A percentile compares a stretch with the other conserved stretches of the same genome.
Evolutionary conservation across 2,329 filamentous ascomycete genomes (phyloP).

Genomic region (Neophaeococcomyces mojaviensis): DNA sequence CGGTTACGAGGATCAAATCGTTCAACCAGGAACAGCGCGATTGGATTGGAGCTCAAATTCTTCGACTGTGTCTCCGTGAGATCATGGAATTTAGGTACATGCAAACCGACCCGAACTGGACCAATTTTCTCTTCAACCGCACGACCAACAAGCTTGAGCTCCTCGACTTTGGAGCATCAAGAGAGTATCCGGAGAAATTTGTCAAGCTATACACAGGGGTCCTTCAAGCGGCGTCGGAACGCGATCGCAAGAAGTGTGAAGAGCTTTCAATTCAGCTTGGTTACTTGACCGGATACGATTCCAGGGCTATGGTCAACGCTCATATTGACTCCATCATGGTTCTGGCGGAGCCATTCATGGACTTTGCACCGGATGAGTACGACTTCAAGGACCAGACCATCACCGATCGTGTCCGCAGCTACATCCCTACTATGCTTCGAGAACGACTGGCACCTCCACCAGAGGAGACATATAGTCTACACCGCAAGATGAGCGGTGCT

Average conservation of each 20-base stretch:
- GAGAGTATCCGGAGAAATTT: constrained; percentile 76
- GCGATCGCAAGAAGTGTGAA: constrained; percentile 58
- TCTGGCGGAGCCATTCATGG: constrained; percentile 82
- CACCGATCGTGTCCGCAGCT: constrained; percentile 77
- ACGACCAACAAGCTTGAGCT: constrained; percentile 68
- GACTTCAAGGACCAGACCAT: constrained; percentile 94
- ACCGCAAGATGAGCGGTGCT: constrained; percentile 89
- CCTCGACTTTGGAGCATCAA: constrained; percentile 87
- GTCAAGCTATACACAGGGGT: constrained; percentile 72
- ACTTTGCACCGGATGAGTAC: constrained; percentile 70
- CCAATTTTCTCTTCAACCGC: constrained; percentile 89
- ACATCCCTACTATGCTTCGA: constrained; percentile 88
- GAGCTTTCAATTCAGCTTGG: constrained; percentile 68
- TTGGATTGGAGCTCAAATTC: constrained; percentile 92
- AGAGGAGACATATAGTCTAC: constrained; percentile 93
- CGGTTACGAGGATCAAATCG: constrained; percentile 69
- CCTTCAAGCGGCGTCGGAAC: constrained; percentile 68
- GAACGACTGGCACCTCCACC: constrained; percentile 85
- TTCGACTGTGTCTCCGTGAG: constrained; percentile 85
- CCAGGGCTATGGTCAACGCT: constrained; percentile 75
- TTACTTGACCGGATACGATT: constrained; percentile 88
- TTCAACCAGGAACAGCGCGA: constrained; percentile 80
- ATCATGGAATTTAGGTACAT: constrained; percentile 94
- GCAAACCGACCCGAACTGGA: constrained; percentile 99
- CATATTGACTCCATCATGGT: constrained; percentile 84